A percentile compares a stretch with the other conserved stretches of the same genome.
These are phyloP conservation scores for Globisporangium solare DNA, from an alignment of 352 stramenopile species.

Conservation along the genomic window DNA sequence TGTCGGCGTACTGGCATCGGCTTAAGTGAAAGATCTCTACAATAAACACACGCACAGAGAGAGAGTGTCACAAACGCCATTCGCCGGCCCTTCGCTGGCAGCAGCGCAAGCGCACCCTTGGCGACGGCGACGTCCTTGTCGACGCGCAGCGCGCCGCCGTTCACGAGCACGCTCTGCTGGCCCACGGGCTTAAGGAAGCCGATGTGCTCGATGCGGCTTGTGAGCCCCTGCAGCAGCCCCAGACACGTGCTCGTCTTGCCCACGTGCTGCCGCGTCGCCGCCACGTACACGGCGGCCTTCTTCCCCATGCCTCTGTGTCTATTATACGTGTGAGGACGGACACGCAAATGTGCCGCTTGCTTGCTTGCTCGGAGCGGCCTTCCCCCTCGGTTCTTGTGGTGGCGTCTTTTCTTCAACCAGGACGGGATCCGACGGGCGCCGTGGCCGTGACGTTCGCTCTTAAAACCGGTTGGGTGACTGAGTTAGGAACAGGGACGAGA, in stretches of 20 bases:
- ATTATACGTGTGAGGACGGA: no score
- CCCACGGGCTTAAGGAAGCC: constrained; percentile 96
- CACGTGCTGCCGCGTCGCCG: constrained; percentile 85
- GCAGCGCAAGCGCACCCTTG: constrained; percentile 56
- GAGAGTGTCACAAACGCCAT: not conserved
- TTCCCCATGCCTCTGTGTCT: constrained; percentile 6
- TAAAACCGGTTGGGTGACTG: no score
- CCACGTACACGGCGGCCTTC: constrained; percentile 77
- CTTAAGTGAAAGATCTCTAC: constrained; percentile 93
- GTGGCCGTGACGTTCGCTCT: no score
- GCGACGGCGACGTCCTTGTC: constrained; percentile 89
- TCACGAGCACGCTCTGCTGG: constrained; percentile 86
- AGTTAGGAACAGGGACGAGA: no score
- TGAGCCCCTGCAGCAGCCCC: constrained; percentile 90
- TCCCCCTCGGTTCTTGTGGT: no score
- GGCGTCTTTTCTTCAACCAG: no score
- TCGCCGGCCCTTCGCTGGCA: constrained; percentile 40
- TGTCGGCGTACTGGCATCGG: constrained; percentile 91
- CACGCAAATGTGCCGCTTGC: no score
- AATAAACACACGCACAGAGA: not conserved
- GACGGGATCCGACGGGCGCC: no score
- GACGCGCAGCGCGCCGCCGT: constrained; percentile 66
- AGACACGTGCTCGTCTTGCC: constrained; percentile 93
- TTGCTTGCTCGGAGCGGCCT: no score
- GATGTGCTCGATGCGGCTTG: constrained; percentile 84